Conservation (phyloP, 2,329 filamentous ascomycete genomes). For the Apiospora malaysiana region DNA sequence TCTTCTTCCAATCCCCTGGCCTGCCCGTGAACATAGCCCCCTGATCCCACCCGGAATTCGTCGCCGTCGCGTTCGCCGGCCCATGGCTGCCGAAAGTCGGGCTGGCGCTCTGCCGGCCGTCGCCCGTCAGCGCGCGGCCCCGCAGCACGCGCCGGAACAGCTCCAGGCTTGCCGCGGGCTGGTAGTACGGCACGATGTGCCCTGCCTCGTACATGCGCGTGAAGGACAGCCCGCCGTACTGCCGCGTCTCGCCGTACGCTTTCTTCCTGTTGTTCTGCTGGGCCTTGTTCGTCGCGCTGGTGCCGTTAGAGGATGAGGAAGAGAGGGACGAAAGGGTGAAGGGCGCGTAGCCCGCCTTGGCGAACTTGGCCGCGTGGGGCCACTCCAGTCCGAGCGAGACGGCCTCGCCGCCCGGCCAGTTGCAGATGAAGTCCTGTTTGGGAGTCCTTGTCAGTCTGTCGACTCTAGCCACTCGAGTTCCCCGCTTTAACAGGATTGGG, state of each 20-base stretch:
- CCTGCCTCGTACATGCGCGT: constrained; percentile 51
- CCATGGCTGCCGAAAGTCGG: constrained; percentile 61
- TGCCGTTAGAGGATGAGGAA: not conserved
- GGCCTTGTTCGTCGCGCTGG: not conserved
- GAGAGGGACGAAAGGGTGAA: constrained; percentile 48
- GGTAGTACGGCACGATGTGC: constrained; percentile 58
- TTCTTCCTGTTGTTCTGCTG: constrained; percentile 29
- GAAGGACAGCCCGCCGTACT: constrained; percentile 56
- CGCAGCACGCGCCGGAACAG: constrained; percentile 55
- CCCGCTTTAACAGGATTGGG: not conserved
- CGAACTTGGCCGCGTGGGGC: constrained; percentile 45
- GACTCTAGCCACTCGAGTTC: not conserved
- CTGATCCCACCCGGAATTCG: constrained; percentile 45
- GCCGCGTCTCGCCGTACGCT: constrained; percentile 58
- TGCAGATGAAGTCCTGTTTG: constrained; percentile 44
- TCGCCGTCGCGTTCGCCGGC: constrained; percentile 58
- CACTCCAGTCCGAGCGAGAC: constrained; percentile 51
- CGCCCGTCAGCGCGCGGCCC: constrained; percentile 44
- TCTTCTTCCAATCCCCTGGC: constrained; percentile 22
- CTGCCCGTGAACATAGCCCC: constrained; percentile 59
- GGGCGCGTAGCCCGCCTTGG: constrained; percentile 47
- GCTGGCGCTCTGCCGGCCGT: constrained; percentile 54
- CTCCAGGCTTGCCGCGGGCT: constrained; percentile 54
- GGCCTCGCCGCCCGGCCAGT: constrained; percentile 39
- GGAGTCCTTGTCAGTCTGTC: not conserved